Evolutionary conservation across 768 basidiomycete species (phyloP), one percentile per base, ranked within the genome.

Genomic region (Mycena crocata): DNA sequence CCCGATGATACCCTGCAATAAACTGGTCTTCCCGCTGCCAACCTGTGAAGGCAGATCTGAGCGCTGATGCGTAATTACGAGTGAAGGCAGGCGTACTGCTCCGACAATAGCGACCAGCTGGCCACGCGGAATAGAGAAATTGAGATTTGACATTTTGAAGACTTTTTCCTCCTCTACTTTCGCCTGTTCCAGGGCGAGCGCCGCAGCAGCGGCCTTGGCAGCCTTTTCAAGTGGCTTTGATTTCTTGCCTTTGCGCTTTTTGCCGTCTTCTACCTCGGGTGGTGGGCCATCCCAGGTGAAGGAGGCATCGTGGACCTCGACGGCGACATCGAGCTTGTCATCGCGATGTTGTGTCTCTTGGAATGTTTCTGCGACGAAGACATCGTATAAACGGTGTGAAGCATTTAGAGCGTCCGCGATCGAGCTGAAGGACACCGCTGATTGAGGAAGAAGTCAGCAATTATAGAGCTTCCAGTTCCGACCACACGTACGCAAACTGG

Each of bases 281-380:
- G 90, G 89, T 1, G 91, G 87, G 5, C 89, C 85, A 71, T 98
- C 96, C 96, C 96, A 98, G 1, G 89, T 89, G 79, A 97, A 97
- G 14, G 89, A 85, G 7, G 89, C 95, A 58, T 85, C 83, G 51
- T 86, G 81, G 48, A 94, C 86, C 61, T 85, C 83, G 57, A 98
- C 72, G 2, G 94, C 96, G 34, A 81, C 77, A n/a, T 87, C 81
- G 31, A 93, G 75, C 17, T 81, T 73, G 1, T 77, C 76, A 71
- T 95, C 89, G 19, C 89, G 78, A 6, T 81, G 72, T 56, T 87
- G 84, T 0, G 84, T 85, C 50, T 91, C 88, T 5, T 86, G 83
- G 9, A 93, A 81, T 8, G 88, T 80, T 75, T 98, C 96, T 2
- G 95, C 94, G 56, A 91, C 90, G 74, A 97, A 97, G 28, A 96